Base-by-base conservation (phyloP, 495 filamentous ascomycete species). In the Talaromyces wortmannii region DNA sequence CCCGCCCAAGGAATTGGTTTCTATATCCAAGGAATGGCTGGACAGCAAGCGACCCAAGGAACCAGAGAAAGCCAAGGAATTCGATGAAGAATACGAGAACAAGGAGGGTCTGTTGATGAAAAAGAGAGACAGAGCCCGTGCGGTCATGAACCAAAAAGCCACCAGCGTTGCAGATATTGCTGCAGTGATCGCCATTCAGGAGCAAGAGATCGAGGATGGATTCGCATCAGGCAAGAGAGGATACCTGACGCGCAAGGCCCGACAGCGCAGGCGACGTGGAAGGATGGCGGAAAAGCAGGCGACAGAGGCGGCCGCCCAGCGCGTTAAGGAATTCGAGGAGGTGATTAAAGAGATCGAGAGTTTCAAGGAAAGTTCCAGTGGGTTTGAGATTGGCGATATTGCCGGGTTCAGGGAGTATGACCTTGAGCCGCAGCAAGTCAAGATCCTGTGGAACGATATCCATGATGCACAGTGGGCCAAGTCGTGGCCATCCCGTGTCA, bases 101-200 rank as follows among this genome's bases (percentile, higher is more conserved):
- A 67, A 73, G 52, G 48, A 72, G 7, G 78, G 75, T 23, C 66
- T 71, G 61, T 57, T 76, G 40, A 70, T 78, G 67, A 61, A 68
- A 57, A 75, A 73, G 61, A 82, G 78, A 61, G 71, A 83, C 60
- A 77, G 88, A 32, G 87, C 82, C 10, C 66, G 73, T 23, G 76
- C 69, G 48, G 67, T 97, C 31, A 91, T 90, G 85, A 77, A 96
- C 75, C 90, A 96, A 76, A 90, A 86, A 68, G 88, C 88, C n/a
- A 95, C 92, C 65, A 79, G 77, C 10, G 76, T 96, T 16, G 94
- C 94, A 30, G 94, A 98, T 68, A 71, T 97, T 23, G 89, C 94
- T 1, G 84, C 83, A 23, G 87, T 95, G 8, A 72, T 97, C 48
- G 66, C 61, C 5, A 83, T 83, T 57, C 82, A 83, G 62, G 75